Base-by-base conservation (phyloP, 805 yeast genomes). In the Wickerhamomyces silvicola region DNA sequence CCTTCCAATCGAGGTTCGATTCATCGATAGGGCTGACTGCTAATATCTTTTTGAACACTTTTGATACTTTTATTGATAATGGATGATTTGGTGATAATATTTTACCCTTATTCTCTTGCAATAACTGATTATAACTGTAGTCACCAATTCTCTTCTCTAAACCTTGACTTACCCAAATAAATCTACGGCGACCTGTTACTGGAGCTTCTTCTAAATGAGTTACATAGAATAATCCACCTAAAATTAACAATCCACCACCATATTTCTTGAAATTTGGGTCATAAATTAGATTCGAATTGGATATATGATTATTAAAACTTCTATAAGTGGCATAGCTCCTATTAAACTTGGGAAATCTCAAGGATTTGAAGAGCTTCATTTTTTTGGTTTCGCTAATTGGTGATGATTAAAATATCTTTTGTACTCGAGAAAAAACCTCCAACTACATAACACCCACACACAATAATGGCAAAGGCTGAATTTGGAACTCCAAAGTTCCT, bases 171-270 rank as follows among this genome's bases (percentile, higher is more conserved):
- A 82, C 64, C 70, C 86, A 72, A 51, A 87, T 72, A 46, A 86
- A 72, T 41, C 97, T 64, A 19, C 49, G 60, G 30, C 97, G 63
- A 20, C 77, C 74, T 1, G 94, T 78, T 17, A 80, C 79, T 1
- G 96, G 96, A 0, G 95, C 95, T 42, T 72, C 72, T 41, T 87
- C 82, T 19, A 84, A 61, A 42, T 79, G 68, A 19, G 79, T 65
- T 18, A 66, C 60, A 52, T 66, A 71, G 30, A 62, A 53, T 1
- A 66, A 27, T 1, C 57, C 54, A 8, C 62, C 43, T 0, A 56
- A 55, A 13, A 60, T 68, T 6, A 57, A 46, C 3, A 56, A 50
- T 2, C 56, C 47, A 4, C 56, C 64, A 1, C 58, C 39, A 27
- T 56, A 48, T 24, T 57, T 56, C 18, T 61, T 46, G 4, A 50